These are phyloP conservation scores for Alternaria postmessia DNA, from an alignment of 2,329 filamentous ascomycete genomes.

Conservation along the genomic window DNA sequence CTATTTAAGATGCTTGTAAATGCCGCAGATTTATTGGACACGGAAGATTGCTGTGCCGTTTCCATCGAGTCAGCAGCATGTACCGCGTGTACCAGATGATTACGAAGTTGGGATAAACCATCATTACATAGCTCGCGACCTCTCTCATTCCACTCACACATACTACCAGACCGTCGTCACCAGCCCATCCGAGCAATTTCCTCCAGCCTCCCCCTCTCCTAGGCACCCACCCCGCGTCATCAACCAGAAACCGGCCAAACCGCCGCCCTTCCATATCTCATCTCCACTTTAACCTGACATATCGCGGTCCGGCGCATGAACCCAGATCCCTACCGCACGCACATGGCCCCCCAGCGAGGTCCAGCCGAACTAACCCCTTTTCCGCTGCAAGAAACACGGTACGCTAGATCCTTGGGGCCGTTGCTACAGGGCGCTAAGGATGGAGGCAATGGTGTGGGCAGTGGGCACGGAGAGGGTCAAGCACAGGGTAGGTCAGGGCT, in stretches of 20 bases:
- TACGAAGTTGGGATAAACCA: not conserved
- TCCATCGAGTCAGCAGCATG: not conserved
- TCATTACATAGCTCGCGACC: not conserved
- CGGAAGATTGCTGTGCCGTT: not conserved
- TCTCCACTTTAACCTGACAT: slow-evolving; percentile 7
- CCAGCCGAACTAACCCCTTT: slow-evolving; percentile 10
- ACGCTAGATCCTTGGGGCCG: slow-evolving; percentile 8
- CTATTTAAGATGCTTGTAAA: not conserved
- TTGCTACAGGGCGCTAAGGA: slow-evolving; percentile 1
- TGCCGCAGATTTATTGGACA: not conserved
- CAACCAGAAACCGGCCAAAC: slow-evolving; percentile 2
- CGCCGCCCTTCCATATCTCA: not conserved
- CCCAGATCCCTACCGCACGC: slow-evolving; percentile 3
- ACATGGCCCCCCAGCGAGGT: not conserved
- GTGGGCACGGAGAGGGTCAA: slow-evolving; percentile 6
- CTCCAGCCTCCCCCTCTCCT: not conserved
- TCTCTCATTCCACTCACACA: not conserved
- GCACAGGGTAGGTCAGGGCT: slow-evolving; percentile 1
- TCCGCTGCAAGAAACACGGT: slow-evolving; percentile 15
- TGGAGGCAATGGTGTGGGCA: slow-evolving; percentile 1
- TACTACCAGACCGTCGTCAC: not conserved
- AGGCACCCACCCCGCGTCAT: slow-evolving; percentile 1
- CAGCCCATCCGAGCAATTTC: not conserved
- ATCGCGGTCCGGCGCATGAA: slow-evolving; percentile 7
- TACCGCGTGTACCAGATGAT: not conserved